Percentiles rank a stretch among this genome's conserved stretches.
Evolutionary conservation across 148 eudicot species (phyloP).

Genomic region (Silene uniflora): DNA sequence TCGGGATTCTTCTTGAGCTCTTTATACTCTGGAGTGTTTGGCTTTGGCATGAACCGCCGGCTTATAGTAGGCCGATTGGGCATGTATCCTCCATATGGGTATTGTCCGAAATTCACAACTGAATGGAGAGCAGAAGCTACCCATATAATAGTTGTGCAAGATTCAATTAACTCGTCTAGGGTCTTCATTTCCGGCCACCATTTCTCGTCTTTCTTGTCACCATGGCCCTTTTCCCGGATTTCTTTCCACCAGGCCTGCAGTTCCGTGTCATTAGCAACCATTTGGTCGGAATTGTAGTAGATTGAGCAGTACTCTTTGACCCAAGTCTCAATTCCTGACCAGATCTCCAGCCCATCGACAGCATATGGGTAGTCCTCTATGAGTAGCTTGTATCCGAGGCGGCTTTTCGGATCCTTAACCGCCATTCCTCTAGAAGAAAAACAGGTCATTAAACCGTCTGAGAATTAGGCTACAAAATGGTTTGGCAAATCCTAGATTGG

Average conservation of each 20-base stretch:
- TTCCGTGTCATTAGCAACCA: slow-evolving; percentile 48
- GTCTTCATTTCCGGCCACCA: slow-evolving; percentile 87
- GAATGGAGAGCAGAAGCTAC: slow-evolving; percentile 89
- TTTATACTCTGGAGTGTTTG: slow-evolving; percentile 54
- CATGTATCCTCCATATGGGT: slow-evolving; percentile 75
- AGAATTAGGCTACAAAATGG: background rate
- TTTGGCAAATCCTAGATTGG: too few species aligned
- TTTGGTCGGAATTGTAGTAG: slow-evolving; percentile 51
- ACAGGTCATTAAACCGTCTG: background rate
- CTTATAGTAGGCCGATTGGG: slow-evolving; percentile 80
- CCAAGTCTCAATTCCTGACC: slow-evolving; percentile 77
- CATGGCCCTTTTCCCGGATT: slow-evolving; percentile 64
- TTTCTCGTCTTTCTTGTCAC: slow-evolving; percentile 59
- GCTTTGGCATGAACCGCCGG: slow-evolving; percentile 65
- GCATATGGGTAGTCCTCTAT: slow-evolving; percentile 90
- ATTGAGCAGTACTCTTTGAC: slow-evolving; percentile 62
- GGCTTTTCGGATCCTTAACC: slow-evolving; percentile 53
- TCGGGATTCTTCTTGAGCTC: slow-evolving; percentile 55
- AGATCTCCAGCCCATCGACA: slow-evolving; percentile 81
- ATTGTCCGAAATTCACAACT: slow-evolving; percentile 85
- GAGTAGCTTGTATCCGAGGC: slow-evolving; percentile 51
- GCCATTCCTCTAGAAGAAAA: slow-evolving; percentile 75
- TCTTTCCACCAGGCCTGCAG: slow-evolving; percentile 85
- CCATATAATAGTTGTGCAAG: slow-evolving; percentile 84
- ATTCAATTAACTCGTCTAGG: slow-evolving; percentile 39